These are phyloP conservation scores for Tephrocybe sp. DNA, from an alignment of 768 basidiomycete species.

Conservation along the genomic window DNA sequence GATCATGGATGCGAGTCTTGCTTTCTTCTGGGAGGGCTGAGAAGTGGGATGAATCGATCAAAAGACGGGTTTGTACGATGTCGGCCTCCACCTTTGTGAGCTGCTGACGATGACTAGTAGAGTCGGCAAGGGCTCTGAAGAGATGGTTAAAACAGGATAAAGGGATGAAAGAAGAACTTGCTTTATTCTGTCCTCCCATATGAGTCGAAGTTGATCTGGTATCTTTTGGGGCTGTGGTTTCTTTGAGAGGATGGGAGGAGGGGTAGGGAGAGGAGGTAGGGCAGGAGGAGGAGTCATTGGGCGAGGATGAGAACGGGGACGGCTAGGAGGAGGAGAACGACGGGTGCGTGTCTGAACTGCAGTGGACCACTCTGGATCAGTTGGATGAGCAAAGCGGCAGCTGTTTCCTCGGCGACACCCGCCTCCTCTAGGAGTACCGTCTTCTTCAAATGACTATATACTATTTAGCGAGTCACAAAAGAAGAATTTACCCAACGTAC, in stretches of 20 bases:
- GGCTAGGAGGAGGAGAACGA: background rate
- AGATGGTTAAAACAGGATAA: background rate
- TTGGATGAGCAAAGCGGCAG: conserved; percentile 29
- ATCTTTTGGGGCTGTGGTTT: conserved; percentile 12
- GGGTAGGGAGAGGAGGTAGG: conserved; percentile 7
- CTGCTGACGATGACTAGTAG: conserved; percentile 10
- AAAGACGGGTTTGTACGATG: conserved; percentile 11
- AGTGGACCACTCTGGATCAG: conserved; percentile 24
- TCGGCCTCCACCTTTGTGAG: conserved; percentile 19
- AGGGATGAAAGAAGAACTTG: conserved; percentile 5
- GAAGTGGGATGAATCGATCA: conserved; percentile 16
- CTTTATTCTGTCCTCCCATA: conserved; percentile 28
- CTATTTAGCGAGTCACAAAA: too few species aligned
- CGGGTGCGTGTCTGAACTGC: conserved; percentile 3
- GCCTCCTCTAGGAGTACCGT: conserved; percentile 11
- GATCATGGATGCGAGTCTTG: conserved; percentile 10
- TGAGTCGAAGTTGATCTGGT: conserved; percentile 14
- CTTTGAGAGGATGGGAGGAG: conserved; percentile 14
- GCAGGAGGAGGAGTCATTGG: background rate
- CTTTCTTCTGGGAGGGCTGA: conserved; percentile 16
- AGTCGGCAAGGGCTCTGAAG: conserved; percentile 14
- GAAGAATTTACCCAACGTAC: too few species aligned
- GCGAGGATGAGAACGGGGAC: background rate
- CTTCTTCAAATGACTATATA: too few species aligned
- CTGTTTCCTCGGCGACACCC: conserved; percentile 10